Evolutionary conservation across 2,329 filamentous ascomycete species (phyloP), one percentile per base, ranked within the genome.

Genomic region (Sporothrix brasiliensis): DNA sequence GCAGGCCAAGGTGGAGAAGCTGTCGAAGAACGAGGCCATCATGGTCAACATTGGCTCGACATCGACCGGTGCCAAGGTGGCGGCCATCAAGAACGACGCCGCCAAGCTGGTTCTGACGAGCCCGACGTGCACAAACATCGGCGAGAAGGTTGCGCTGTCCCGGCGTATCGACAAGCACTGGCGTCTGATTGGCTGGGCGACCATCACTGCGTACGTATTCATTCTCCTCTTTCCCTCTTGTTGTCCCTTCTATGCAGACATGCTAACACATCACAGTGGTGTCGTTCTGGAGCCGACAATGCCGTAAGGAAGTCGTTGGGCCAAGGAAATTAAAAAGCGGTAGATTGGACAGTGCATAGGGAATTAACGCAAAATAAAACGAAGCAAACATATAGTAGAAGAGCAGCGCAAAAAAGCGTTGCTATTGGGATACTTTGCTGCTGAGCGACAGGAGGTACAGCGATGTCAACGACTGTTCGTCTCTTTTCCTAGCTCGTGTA

Each of bases 41-140:
- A 98, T 99, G 95, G 95, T 99, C 75, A 99, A 99, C 86, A 99
- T 99, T 79, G 95, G 95, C 73, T 97, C 93, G 50, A 98, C 94
- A 11, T 96, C 95, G 61, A 97, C 94, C 16, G 95, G 95, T 82
- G 95, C 95, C 75, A 99, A 98, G 88, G 93, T 99, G 69, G 88
- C 95, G 71, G 94, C 93, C 77, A 96, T 98, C 79, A 97, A 95
- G 88, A 94, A 94, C 78, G 95, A 99, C 87, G 94, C 94, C 71
- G 95, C 95, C 71, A 97, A 97, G 85, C 87, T 99, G 75, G 91
- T 92, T 72, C 85, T 99, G 76, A 98, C 94, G 73, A 94, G 89
- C 79, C 94, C 94, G 58, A 95, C 95, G 71, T 99, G 95, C 85
- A 99, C 95, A 67, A 94, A 97, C 80, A 91, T 97, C 78, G 94